Base-by-base conservation (phyloP, 2,329 filamentous ascomycete genomes). In the Incumbomyces lentus region DNA sequence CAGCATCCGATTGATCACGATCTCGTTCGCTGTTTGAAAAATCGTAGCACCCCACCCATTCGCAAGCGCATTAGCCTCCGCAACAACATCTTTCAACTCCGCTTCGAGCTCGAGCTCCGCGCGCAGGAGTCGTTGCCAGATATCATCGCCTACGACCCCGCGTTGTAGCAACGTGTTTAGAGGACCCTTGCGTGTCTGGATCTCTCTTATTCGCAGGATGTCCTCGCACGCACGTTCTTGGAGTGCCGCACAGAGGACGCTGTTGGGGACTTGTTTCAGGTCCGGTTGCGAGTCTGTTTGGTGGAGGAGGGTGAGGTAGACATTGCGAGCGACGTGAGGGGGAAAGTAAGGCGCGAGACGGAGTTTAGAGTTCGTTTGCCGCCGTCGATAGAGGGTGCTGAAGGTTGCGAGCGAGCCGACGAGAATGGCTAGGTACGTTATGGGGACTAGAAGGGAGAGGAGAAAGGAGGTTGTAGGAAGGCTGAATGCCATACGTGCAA, bases 91-190 rank as follows among this genome's bases (percentile, higher is more conserved):
- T 58, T 86, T 79, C 51, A 98, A 74, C 68, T 98, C 92, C 56
- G 88, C 86, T 69, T 98, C 89, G 73, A 96, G 93, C 68, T 98
- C 92, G 71, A 93, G 89, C 76, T 98, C 92, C 1, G 90, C 92
- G 42, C 87, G 78, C 67, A 82, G 68, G 66, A 96, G 95, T 33
- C 90, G 76, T 71, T 95, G 86, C 84, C 88, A 95, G 56, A 98
- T 68, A 65, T 98, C 92, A 63, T 98, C 92, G 12, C 92, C 90
- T 1, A 98, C 88, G 60, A 87, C 94, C 40, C 92, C 92, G 53
- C 87, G 76, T 67, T 94, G 87, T 58, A 96, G 68, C 55, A 98
- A 70, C 18, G 81, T 77, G 61, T 84, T 82, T 60, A 94, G 79
- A 6, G 92, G 87, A 59, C 86, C 84, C 72, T 96, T 98, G 57